Evolutionary conservation across 2,329 filamentous ascomycete species (phyloP), one percentile per base, ranked within the genome.

Genomic region (Xylaria arbuscula): DNA sequence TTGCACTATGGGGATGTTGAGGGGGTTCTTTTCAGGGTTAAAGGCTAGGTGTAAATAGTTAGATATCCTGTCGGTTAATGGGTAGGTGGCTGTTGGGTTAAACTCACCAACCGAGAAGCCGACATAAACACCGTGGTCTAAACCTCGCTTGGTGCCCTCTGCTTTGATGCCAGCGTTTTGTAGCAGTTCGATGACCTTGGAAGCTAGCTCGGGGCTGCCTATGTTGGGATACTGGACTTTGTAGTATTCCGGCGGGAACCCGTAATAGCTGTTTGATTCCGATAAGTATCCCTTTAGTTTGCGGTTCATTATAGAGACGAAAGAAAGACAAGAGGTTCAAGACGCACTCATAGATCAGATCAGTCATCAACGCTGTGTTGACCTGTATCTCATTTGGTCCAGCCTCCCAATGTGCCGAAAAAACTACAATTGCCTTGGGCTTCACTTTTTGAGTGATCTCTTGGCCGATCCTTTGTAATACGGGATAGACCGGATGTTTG

Each of bases 371-470:
- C 2, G 87, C 88, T 9, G 86, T 87, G 77, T 93, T 93, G 72
- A 93, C 85, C 74, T 90, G 82, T 69, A 93, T 86, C 3, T 81
- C 83, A 72, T 85, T 81, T 47, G 80, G 79, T 63, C 76, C 80
- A 54, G 85, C 88, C 80, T 92, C 89, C 92, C 92, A 94, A 78
- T 94, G 92, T 0, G 91, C 92, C 0, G 91, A 93, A 76, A 94
- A 90, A 32, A 93, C 89, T 0, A 94, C 88, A 17, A 94, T 85
- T 1, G 91, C 92, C 70, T 87, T 89, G 1, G 92, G 92, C 74
- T 89, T 90, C 51, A 93, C 87, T 69, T 88, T 87, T 34, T 86
- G 82, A 0, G 90, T 93, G 76, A 94, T 93, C 74, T 93, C 91
- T 8, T 79, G 83, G 50, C 92, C 92, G 61, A 93, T 89, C 28